Conservation (phyloP, 495 filamentous ascomycete genomes). For the Aspergillus hancockii region DNA sequence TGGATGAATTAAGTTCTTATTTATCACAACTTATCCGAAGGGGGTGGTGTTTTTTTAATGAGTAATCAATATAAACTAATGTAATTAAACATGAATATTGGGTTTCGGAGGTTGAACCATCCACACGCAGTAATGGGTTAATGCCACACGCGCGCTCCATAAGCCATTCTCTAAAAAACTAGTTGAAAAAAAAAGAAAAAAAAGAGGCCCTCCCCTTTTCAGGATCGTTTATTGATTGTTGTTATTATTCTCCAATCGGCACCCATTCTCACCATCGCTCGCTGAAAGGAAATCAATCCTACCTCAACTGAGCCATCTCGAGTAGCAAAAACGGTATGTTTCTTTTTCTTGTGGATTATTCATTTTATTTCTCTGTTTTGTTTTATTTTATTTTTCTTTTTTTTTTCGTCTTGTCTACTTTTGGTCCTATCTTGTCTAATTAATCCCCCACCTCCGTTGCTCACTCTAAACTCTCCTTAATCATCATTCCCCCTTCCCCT, state of each 20-base stretch:
- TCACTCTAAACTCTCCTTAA: slow-evolving; percentile 22
- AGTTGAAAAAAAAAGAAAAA: not conserved
- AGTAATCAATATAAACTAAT: not conserved
- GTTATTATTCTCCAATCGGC: slow-evolving; percentile 1
- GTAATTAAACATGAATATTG: slow-evolving; percentile 11
- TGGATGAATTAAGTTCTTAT: not conserved
- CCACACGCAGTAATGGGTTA: slow-evolving; percentile 6
- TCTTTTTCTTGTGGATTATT: not conserved
- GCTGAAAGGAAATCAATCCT: not conserved
- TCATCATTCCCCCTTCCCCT: slow-evolving; percentile 19
- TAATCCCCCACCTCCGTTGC: slow-evolving; percentile 3
- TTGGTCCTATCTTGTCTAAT: not conserved
- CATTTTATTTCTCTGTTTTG: not conserved
- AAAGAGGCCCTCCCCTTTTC: slow-evolving; percentile 5
- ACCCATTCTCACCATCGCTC: not conserved
- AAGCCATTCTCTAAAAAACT: not conserved
- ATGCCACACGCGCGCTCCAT: slow-evolving; percentile 4
- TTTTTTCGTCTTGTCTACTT: not conserved
- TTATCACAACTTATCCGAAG: not conserved
- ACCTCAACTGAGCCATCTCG: not conserved
- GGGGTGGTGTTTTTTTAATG: not conserved
- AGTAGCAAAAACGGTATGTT: not conserved
- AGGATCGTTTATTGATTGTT: not conserved
- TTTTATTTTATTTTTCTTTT: slow-evolving; percentile 7
- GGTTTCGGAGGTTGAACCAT: not conserved